Base-by-base conservation (phyloP, 805 yeast genomes). In the Barnettozyma vustinii region DNA sequence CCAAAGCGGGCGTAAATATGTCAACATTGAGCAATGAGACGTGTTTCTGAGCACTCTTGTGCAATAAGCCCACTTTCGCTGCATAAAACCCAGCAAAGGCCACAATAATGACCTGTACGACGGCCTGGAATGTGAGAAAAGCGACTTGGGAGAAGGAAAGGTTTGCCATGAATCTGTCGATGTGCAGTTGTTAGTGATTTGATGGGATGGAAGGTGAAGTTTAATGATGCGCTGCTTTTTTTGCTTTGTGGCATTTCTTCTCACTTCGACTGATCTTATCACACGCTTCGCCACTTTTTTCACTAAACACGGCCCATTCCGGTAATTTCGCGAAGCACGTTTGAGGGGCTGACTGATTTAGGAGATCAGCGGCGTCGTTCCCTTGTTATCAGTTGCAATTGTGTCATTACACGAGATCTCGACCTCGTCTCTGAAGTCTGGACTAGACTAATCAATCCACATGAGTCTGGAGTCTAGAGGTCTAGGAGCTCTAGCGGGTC, bases 1-100 rank as follows among this genome's bases (percentile, higher is more conserved):
- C 90, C 73, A 92, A 79, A 57, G 96, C 91, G 8, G 99, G 98
- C 19, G 98, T 94, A 72, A 94, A 92, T 46, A 92, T 70, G 67
- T 88, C 92, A 35, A 94, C 97, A 62, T 92, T 92, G 46, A 92
- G 73, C 49, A 76, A 71, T 5, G 94, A 83, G 19, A 92, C 75
- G 40, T 79, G 75, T 62, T 87, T 88, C 58, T 90, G 96, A n/a
- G 85, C 88, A 39, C 74, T 69, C 49, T 85, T 77, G 47, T 78
- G 79, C 41, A 94, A 74, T 37, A 87, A 67, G 2, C 92, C 90
- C 10, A 79, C 63, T 53, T 79, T 76, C 9, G 97, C 94, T 33
- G 95, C 88, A 69, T 87, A 72, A 62, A 83, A 91, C 13, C 99
- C 99, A 15, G 92, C 82, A 35, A 86, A 64, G 56, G 97, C 85